Percentiles rank a stretch among this genome's conserved stretches.
These are phyloP conservation scores for Clarkia xantiana DNA, from an alignment of 345 rosid genomes.

Conservation along the genomic window DNA sequence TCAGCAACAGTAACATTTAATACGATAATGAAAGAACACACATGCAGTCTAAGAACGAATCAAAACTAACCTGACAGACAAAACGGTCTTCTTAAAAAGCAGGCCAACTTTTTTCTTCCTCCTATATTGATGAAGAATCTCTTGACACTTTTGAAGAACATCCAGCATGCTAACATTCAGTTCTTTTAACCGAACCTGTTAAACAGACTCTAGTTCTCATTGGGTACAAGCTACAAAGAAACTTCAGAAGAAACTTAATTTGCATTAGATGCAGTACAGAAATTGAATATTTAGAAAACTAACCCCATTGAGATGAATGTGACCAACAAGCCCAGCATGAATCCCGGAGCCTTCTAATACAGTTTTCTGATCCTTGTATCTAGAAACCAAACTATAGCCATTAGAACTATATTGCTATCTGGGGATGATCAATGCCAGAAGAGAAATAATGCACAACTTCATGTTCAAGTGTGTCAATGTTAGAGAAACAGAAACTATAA, in stretches of 20 bases:
- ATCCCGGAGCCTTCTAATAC: constrained; percentile 27
- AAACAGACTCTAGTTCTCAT: constrained; percentile 13
- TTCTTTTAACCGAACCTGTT: constrained; percentile 40
- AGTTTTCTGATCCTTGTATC: constrained; percentile 37
- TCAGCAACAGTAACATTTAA: background rate
- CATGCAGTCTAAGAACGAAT: background rate
- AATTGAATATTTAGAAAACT: background rate
- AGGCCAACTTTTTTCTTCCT: constrained; percentile 55
- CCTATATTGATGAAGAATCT: constrained; percentile 27
- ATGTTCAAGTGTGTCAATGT: too few relatives aligned
- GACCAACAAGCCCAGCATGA: constrained; percentile 59
- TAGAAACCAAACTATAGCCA: constrained; percentile 16
- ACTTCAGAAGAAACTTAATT: too few relatives aligned
- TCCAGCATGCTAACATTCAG: constrained; percentile 40
- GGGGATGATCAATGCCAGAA: too few relatives aligned
- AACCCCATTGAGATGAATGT: constrained; percentile 71
- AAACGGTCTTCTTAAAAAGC: constrained; percentile 27
- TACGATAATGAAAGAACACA: background rate
- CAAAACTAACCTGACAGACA: constrained; percentile 54
- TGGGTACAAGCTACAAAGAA: constrained; percentile 11
- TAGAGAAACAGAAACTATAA: too few relatives aligned
- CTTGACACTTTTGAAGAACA: constrained; percentile 57
- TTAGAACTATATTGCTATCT: constrained; percentile 1
- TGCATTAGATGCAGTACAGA: background rate
- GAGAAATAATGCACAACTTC: too few relatives aligned